Base-by-base conservation (phyloP, 768 basidiomycete species). In the Leccinum pellstonianum region DNA sequence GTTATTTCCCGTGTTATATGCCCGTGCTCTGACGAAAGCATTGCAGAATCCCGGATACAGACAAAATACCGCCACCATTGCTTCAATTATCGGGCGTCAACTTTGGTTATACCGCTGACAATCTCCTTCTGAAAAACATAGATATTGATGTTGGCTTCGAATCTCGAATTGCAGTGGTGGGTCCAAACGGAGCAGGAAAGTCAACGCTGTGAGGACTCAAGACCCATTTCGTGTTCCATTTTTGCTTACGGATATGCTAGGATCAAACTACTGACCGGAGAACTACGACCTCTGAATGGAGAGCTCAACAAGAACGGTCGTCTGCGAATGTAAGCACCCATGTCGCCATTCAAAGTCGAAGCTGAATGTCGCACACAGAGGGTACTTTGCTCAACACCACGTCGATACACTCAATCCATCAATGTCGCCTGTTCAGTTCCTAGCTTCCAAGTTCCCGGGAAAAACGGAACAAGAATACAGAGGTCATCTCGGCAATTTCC, bases 401-500 rank as follows among this genome's bases (percentile, higher is more conserved):
- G 91, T 99, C 53, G 97, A 99, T 72, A 87, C 90, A 21, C 83
- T 99, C 57, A 82, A 85, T 46, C 86, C 93, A 1, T 80, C 81
- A 4, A 83, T 97, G 85, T 88, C 86, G n/a, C 92, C 96, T 0
- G 97, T 98, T 10, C 90, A 92, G 67, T 98, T 97, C 78, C 78
- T 99, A 31, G 93, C 93, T 14, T 86, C 87, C 23, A 91, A 85
- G 68, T 98, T 91, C 80, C 97, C 97, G 1, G 96, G 97, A 0
- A 90, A 88, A 75, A 93, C 83, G 6, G 97, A 98, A 75, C 96
- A 98, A 73, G 97, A 98, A 72, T 98, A 98, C 73, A 83, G 97
- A 62, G 74, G 77, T n/a, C 97, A 98, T 76, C 81, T 99, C 12
- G 97, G 96, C 6, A 94, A 95, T 59, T 97, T 98, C 79, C 95